These are phyloP conservation scores for Wickerhamomyces chambardii DNA, from an alignment of 805 yeast genomes.

Conservation along the genomic window DNA sequence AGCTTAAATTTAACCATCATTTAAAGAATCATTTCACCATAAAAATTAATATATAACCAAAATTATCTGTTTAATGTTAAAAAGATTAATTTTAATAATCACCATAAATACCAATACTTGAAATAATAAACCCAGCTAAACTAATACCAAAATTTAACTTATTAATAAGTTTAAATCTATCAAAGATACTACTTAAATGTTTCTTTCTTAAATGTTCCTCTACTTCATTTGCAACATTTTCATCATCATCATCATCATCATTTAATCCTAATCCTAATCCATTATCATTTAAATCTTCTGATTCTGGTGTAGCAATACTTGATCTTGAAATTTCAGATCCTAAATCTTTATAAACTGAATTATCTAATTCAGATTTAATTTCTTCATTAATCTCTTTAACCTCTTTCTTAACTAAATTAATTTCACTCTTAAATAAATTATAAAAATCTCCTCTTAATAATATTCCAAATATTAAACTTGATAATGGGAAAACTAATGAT, in stretches of 20 bases:
- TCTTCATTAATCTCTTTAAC: conserved; percentile 17
- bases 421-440: conserved; percentile 4
- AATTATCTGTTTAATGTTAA: too few relatives aligned
- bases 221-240: conserved; percentile 31
- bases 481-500: conserved; percentile 16
- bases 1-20: too few relatives aligned
- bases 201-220: conserved; percentile 31
- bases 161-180: conserved; percentile 27
- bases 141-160: conserved; percentile 30
- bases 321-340: conserved; percentile 16
- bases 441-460: conserved; percentile 3
- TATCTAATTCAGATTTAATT: conserved; percentile 32
- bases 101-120: conserved; percentile 50
- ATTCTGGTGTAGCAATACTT: conserved; percentile 2
- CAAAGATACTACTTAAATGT: conserved; percentile 22
- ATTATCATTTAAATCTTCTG: conserved; percentile 3
- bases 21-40: too few relatives aligned
- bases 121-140: conserved; percentile 36
- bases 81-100: conserved; percentile 33
- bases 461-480: conserved; percentile 6
- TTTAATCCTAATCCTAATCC: conserved; percentile 8
- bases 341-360: conserved; percentile 34
- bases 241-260: conserved; percentile 17
- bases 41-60: too few relatives aligned
- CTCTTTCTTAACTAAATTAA: conserved; percentile 4